phyloP scores from a whole-genome alignment of 2,329 filamentous ascomycete genomes.

The Apiospora phragmitis region DNA sequence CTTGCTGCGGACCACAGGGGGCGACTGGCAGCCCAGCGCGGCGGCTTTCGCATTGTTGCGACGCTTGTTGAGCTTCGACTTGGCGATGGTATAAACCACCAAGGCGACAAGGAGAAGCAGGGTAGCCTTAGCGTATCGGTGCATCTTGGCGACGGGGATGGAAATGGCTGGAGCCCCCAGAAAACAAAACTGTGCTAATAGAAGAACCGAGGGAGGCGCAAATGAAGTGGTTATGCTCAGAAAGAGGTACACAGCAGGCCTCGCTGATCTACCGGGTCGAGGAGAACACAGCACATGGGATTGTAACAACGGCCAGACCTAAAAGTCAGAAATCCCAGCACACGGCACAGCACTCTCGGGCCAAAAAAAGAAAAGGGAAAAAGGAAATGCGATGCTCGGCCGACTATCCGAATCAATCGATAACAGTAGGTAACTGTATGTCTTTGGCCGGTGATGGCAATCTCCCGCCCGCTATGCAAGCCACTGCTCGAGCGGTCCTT shows the following conservation, averaged over 20 bases:
- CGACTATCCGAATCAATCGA: not conserved
- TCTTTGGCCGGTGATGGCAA: not conserved
- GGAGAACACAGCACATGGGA: not conserved
- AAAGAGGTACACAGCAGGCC: not conserved
- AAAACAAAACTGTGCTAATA: not conserved
- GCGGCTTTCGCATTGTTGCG: conserved; percentile 29
- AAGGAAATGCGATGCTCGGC: not conserved
- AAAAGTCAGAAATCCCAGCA: not conserved
- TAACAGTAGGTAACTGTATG: not conserved
- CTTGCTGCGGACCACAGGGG: conserved; percentile 30
- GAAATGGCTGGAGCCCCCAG: not conserved
- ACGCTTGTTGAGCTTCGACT: conserved; percentile 25
- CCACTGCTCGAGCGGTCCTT: not conserved
- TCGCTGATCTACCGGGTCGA: not conserved
- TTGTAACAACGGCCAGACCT: not conserved
- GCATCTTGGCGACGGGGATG: conserved; percentile 15
- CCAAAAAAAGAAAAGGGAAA: not conserved
- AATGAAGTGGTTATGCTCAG: too few relatives aligned
- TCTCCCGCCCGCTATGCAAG: not conserved
- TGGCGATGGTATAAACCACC: conserved; percentile 25
- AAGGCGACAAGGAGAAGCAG: conserved; percentile 19
- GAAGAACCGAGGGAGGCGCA: not conserved
- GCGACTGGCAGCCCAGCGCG: conserved; percentile 29
- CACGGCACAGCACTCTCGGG: not conserved
- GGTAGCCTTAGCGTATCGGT: conserved; percentile 16